Evolutionary conservation across 179 eudicot genomes (phyloP).

Genomic region (Beta lomatogona): DNA sequence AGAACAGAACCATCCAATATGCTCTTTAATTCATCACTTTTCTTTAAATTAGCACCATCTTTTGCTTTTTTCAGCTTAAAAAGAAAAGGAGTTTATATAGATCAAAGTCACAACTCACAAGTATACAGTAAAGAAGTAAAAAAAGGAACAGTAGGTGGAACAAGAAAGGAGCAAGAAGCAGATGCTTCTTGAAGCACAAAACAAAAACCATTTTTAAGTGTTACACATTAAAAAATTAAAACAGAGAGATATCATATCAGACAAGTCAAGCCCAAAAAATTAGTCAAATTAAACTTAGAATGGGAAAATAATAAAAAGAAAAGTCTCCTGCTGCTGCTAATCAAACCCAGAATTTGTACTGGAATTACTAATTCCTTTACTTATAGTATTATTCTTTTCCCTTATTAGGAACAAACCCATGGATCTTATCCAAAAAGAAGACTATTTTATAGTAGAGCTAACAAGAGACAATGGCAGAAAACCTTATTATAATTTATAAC

Average conservation of each 20-base stretch:
- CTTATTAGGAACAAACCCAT: slow-evolving; percentile 4
- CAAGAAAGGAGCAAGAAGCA: background rate
- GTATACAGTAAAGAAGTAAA: slow-evolving; percentile 3
- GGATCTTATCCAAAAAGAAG: slow-evolving; percentile 29
- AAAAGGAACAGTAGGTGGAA: too few species aligned
- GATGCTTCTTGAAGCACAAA: slow-evolving; percentile 16
- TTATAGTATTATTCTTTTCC: background rate
- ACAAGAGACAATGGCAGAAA: slow-evolving; percentile 25
- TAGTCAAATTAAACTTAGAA: background rate
- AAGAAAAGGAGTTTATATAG: slow-evolving; percentile 12
- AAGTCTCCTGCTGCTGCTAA: slow-evolving; percentile 7
- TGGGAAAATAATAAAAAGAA: background rate
- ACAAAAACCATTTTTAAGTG: background rate
- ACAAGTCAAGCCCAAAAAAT: background rate
- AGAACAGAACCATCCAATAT: background rate
- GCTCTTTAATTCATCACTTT: background rate
- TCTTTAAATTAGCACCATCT: background rate
- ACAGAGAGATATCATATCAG: too few species aligned
- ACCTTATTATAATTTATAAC: background rate
- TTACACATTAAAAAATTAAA: background rate
- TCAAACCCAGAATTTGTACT: slow-evolving; percentile 26
- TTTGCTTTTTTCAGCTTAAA: background rate
- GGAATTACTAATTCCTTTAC: background rate
- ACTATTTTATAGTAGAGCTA: slow-evolving; percentile 13
- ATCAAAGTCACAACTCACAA: slow-evolving; percentile 14